A percentile compares a stretch with the other conserved stretches of the same genome.
Evolutionary conservation across 1,139 yeast species (phyloP).

Genomic region (Pichia sp.): DNA sequence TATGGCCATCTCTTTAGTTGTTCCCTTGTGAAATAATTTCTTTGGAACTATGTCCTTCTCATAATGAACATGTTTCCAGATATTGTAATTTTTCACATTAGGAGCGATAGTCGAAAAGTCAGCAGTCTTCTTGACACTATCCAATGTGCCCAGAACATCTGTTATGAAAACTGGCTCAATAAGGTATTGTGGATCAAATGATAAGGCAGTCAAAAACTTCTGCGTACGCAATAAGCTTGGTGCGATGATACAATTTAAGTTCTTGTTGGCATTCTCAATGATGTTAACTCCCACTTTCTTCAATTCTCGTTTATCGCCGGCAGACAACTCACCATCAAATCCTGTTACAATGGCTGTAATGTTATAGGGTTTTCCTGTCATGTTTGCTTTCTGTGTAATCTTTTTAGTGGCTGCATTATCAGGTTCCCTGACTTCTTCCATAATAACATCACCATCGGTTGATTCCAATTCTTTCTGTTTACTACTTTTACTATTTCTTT

Average conservation of each 20-base stretch:
- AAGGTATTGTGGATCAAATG: constrained; percentile 33
- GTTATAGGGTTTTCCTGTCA: constrained; percentile 25
- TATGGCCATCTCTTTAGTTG: constrained; percentile 26
- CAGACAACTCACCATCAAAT: constrained; percentile 42
- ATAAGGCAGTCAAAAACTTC: constrained; percentile 56
- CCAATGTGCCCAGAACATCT: constrained; percentile 34
- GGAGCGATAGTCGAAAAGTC: constrained; percentile 26
- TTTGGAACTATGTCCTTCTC: constrained; percentile 19
- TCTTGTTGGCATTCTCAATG: constrained; percentile 34
- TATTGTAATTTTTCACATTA: constrained; percentile 19
- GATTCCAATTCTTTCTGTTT: too few species aligned
- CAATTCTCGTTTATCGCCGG: constrained; percentile 31
- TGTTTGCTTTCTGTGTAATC: constrained; percentile 1
- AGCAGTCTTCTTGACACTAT: constrained; percentile 24
- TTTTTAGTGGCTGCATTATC: constrained; percentile 2
- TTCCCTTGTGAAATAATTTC: constrained; percentile 22
- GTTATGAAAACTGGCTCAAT: constrained; percentile 37
- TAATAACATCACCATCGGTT: too few species aligned
- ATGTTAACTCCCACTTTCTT: constrained; percentile 34
- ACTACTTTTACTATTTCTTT: background rate
- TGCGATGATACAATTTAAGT: constrained; percentile 45
- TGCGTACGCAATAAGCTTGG: constrained; percentile 80
- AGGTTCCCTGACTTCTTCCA: too few species aligned
- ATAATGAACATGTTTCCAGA: constrained; percentile 29
- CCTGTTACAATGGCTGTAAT: constrained; percentile 57